These are phyloP conservation scores for Gastrolobium bilobum DNA, from an alignment of 306 rosid species.

Conservation along the genomic window DNA sequence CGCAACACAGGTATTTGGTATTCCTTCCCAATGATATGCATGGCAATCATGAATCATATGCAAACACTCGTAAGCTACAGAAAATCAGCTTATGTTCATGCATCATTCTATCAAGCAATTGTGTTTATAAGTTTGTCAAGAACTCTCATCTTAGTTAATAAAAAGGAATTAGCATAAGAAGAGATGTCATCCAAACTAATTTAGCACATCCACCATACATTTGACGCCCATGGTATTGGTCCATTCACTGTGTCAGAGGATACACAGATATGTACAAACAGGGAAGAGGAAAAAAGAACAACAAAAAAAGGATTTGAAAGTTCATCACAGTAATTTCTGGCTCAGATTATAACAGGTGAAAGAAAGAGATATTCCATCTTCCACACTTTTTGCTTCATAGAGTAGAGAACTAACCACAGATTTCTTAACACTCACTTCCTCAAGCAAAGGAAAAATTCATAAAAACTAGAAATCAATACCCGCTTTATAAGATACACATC, in stretches of 20 bases:
- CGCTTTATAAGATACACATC: neutral
- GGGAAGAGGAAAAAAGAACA: neutral
- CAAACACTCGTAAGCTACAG: neutral
- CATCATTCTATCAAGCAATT: neutral
- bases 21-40: slow-evolving; percentile 23
- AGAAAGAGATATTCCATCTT: slow-evolving; percentile 35
- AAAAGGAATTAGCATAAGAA: neutral
- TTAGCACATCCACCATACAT: neutral
- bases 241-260: neutral
- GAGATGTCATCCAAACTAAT: neutral
- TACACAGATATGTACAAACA: slow-evolving; percentile 20
- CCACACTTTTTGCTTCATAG: slow-evolving; percentile 23
- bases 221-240: neutral
- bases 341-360: slow-evolving; percentile 27
- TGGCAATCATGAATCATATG: neutral
- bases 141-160: neutral
- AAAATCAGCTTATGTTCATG: neutral
- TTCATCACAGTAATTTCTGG: neutral
- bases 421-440: slow-evolving; percentile 25
- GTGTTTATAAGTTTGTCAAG: neutral
- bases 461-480: slow-evolving; percentile 12
- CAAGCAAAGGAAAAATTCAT: neutral
- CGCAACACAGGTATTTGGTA: neutral
- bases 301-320: neutral
- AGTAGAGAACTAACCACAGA: neutral